phyloP scores from a whole-genome alignment of 148 eudicot species.

The Rhododendron mucronatum region DNA sequence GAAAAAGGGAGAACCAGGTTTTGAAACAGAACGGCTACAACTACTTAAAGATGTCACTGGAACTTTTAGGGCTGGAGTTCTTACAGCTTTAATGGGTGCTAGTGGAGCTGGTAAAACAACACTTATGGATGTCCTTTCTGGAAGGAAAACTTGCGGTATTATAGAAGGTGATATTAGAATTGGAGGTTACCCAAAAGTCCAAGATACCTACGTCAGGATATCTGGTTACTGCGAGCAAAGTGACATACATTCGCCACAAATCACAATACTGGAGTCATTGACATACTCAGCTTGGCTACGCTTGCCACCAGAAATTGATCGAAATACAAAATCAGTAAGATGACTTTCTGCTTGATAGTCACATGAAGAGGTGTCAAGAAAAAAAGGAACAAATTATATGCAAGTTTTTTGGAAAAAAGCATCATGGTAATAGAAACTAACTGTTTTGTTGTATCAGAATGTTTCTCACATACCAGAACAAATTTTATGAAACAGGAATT shows the following conservation, averaged over 20 bases:
- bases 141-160: constrained; percentile 28
- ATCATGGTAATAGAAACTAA: background rate
- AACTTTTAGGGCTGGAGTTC: constrained; percentile 25
- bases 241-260: too few relatives aligned
- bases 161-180: constrained; percentile 32
- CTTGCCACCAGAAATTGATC: constrained; percentile 17
- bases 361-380: background rate
- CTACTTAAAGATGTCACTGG: constrained; percentile 27
- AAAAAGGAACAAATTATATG: background rate
- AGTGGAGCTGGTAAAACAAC: constrained; percentile 43
- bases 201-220: constrained; percentile 28
- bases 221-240: constrained; percentile 28
- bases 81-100: constrained; percentile 38
- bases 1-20: constrained; percentile 21
- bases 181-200: constrained; percentile 30
- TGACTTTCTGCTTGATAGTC: background rate
- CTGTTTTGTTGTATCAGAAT: background rate
- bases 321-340: constrained; percentile 3
- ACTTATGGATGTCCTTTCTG: constrained; percentile 34
- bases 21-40: constrained; percentile 12
- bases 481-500: constrained; percentile 32
- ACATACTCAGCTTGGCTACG: constrained; percentile 30
- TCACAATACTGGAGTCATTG: constrained; percentile 18
- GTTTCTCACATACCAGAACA: background rate
- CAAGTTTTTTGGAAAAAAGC: background rate